Percentiles rank a stretch among this genome's conserved stretches.
These are phyloP conservation scores for Paramarasmius palmivorus DNA, from an alignment of 1,284 basidiomycete species.

Conservation along the genomic window DNA sequence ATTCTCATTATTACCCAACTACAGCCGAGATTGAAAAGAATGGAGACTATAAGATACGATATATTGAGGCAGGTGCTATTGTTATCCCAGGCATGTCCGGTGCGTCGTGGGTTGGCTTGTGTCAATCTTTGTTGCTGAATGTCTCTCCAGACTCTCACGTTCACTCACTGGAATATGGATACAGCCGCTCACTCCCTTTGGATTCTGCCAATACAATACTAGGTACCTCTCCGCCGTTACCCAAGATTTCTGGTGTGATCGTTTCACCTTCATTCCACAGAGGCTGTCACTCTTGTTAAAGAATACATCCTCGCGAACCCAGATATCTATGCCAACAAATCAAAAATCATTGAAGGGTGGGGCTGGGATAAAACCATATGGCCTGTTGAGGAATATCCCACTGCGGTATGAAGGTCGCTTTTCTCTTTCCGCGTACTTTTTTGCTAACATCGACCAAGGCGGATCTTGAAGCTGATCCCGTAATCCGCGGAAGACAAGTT, in stretches of 20 bases:
- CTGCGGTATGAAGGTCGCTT: conserved; percentile 13
- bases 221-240: not conserved
- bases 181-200: not conserved
- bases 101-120: not conserved
- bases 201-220: not conserved
- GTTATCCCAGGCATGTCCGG: not conserved
- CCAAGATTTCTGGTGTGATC: not conserved
- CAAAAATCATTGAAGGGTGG: conserved; percentile 16
- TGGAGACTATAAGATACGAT: not conserved
- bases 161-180: conserved; percentile 2
- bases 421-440: not conserved
- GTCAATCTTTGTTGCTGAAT: not conserved
- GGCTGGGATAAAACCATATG: conserved; percentile 5
- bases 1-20: too few relatives aligned
- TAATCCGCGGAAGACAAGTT: conserved; percentile 68
- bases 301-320: conserved; percentile 59
- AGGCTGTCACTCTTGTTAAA: conserved; percentile 64
- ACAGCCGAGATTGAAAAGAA: not conserved
- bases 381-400: not conserved
- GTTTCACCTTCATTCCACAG: conserved; percentile 29
- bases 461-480: conserved; percentile 64
- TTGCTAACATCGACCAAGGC: conserved; percentile 34
- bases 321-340: conserved; percentile 49
- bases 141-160: not conserved
- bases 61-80: not conserved